Evolutionary conservation across 2,329 filamentous ascomycete species (phyloP).

Genomic region (Ophiostoma sp.): DNA sequence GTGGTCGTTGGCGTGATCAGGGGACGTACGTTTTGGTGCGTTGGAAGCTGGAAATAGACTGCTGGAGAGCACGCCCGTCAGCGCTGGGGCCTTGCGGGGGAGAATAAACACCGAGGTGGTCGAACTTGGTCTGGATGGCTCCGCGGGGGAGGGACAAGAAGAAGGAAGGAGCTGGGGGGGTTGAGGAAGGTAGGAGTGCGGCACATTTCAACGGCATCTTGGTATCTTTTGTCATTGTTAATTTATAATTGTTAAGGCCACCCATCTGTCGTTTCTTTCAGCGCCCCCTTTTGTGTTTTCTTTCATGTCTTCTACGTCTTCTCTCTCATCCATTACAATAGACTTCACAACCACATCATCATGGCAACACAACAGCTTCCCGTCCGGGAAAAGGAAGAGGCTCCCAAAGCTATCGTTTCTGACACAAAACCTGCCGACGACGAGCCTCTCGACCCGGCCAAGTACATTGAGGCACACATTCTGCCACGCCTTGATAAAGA

Average conservation of each 20-base stretch:
- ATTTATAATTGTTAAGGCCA: not conserved
- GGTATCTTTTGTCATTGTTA: not conserved
- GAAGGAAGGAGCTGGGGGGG: not conserved
- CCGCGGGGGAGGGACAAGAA: not conserved
- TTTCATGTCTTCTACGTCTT: not conserved
- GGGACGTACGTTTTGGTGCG: not conserved
- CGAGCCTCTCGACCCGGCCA: conserved; percentile 17
- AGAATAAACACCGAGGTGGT: not conserved
- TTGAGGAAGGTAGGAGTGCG: not conserved
- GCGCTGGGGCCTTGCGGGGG: not conserved
- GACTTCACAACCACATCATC: not conserved
- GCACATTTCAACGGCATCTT: not conserved
- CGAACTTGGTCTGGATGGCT: not conserved
- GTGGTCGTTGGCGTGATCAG: not conserved
- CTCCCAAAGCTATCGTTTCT: conserved; percentile 35
- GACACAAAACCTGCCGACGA: not conserved
- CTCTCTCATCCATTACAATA: not conserved
- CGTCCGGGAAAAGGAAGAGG: conserved; percentile 39
- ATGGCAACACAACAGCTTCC: conserved; percentile 8
- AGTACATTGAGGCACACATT: conserved; percentile 28
- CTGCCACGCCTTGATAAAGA: conserved; percentile 28
- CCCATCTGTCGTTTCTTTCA: not conserved
- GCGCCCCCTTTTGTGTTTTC: not conserved
- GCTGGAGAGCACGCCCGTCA: not conserved
- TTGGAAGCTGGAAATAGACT: not conserved